Evolutionary conservation across 768 basidiomycete genomes (phyloP).

Genomic region (Mycena epipterygia): DNA sequence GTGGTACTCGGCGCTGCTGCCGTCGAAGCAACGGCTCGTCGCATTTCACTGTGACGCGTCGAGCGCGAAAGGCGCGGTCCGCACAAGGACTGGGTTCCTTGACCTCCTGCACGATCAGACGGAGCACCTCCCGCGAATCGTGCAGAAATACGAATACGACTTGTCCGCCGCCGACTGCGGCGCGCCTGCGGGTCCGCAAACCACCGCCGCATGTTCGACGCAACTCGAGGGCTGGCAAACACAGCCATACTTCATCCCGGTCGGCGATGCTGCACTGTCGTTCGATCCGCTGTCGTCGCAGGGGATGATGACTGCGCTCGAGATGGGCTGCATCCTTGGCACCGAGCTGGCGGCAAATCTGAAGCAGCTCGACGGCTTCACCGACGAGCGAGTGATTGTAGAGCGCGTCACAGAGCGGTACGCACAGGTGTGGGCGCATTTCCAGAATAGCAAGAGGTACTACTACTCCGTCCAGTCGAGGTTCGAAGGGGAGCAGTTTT

Average conservation of each 20-base stretch:
- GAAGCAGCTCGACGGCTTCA: conserved; percentile 22
- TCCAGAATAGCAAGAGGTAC: conserved; percentile 15
- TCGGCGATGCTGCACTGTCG: conserved; percentile 55
- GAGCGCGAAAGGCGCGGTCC: conserved; percentile 40
- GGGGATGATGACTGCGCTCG: conserved; percentile 53
- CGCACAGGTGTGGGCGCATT: conserved; percentile 15
- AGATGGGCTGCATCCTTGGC: conserved; percentile 45
- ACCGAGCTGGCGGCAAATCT: conserved; percentile 31
- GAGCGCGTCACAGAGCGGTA: conserved; percentile 22
- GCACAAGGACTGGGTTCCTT: conserved; percentile 45
- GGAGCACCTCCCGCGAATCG: conserved; percentile 39
- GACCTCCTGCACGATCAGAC: conserved; percentile 44
- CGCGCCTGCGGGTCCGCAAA: conserved; percentile 13
- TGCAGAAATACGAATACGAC: conserved; percentile 40
- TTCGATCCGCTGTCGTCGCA: conserved; percentile 57
- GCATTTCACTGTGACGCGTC: conserved; percentile 50
- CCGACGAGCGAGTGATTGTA: conserved; percentile 4
- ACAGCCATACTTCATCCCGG: conserved; percentile 45
- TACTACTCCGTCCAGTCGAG: conserved; percentile 19
- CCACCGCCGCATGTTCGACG: conserved; percentile 48
- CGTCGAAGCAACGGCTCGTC: conserved; percentile 45
- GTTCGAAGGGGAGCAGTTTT: conserved; percentile 20
- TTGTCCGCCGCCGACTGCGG: conserved; percentile 37
- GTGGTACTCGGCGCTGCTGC: conserved; percentile 51
- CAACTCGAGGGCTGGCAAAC: conserved; percentile 38